Conservation (phyloP, 352 stramenopile genomes). For the Globisporangium apiculatum region DNA sequence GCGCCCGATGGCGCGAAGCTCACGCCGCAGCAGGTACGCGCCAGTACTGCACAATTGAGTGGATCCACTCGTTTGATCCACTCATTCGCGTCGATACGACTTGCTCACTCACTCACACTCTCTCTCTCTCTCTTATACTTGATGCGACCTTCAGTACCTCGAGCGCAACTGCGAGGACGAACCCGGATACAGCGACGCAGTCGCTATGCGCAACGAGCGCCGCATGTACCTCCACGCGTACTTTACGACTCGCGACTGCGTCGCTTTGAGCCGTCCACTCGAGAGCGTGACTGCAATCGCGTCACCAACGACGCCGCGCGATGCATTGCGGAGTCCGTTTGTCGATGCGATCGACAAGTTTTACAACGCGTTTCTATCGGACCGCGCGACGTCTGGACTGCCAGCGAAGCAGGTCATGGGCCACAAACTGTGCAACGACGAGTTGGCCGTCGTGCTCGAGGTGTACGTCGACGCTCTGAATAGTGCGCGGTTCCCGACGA, state of each 20-base stretch:
- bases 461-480: conserved; percentile 44
- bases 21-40: conserved; percentile 17
- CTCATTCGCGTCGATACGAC: no score
- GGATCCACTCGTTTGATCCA: no score
- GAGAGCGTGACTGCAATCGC: conserved; percentile 21
- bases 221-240: conserved; percentile 56
- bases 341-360: conserved; percentile 46
- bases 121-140: neutral
- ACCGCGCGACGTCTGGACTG: conserved; percentile 19
- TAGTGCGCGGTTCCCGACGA: conserved; percentile 25
- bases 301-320: conserved; percentile 10
- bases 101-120: no score
- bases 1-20: conserved; percentile 33
- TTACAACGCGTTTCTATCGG: conserved; percentile 33
- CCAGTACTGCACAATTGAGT: no score
- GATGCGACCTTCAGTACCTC: conserved; percentile 33
- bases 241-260: conserved; percentile 33
- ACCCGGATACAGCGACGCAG: conserved; percentile 44
- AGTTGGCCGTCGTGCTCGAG: conserved; percentile 35
- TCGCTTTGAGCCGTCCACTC: conserved; percentile 40
- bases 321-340: conserved; percentile 42
- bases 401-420: conserved; percentile 42
- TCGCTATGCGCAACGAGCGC: conserved; percentile 36
- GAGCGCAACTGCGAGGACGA: conserved; percentile 38
- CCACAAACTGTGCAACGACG: conserved; percentile 20